A percentile compares a stretch with the other conserved stretches of the same genome.
Evolutionary conservation across 139 green algal genomes (phyloP).

Genomic region (Pleodorina starrii): DNA sequence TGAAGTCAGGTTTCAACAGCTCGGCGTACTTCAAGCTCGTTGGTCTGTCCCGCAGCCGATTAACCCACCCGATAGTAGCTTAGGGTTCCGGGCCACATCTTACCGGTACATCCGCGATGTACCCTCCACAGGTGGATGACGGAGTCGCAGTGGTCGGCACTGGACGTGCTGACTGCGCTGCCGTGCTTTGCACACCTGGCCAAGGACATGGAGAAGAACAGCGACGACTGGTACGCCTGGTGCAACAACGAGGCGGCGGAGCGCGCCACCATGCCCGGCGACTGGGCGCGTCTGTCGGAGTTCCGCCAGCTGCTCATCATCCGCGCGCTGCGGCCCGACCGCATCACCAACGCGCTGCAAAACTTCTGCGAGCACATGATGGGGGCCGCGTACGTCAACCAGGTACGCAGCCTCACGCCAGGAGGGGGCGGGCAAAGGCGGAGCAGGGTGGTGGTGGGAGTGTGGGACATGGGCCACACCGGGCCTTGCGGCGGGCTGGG

Average conservation of each 20-base stretch:
- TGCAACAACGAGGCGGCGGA: slow-evolving; percentile 78
- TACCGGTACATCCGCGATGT: not conserved
- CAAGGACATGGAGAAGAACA: slow-evolving; percentile 91
- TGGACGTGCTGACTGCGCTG: slow-evolving; percentile 80
- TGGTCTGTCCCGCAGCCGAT: too few species aligned
- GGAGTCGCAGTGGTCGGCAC: slow-evolving; percentile 84
- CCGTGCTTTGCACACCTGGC: slow-evolving; percentile 73
- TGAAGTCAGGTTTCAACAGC: too few species aligned
- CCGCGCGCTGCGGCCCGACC: slow-evolving; percentile 82
- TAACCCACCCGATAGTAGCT: too few species aligned
- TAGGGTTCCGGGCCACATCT: too few species aligned
- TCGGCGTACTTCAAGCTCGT: too few species aligned
- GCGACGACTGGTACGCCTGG: slow-evolving; percentile 86
- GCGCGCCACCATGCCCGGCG: slow-evolving; percentile 79
- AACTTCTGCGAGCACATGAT: slow-evolving; percentile 74
- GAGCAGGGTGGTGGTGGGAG: too few species aligned
- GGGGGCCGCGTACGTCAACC: slow-evolving; percentile 79
- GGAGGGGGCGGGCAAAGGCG: too few species aligned
- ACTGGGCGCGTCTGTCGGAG: slow-evolving; percentile 80
- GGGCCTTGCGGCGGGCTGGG: too few species aligned
- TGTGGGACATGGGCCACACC: too few species aligned
- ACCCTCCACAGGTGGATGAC: slow-evolving; percentile 79
- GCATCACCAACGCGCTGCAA: slow-evolving; percentile 86
- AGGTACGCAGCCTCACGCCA: slow-evolving; percentile 33
- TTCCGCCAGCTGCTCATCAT: slow-evolving; percentile 86